A percentile compares a stretch with the other conserved stretches of the same genome.
Conservation (phyloP, 2,329 filamentous ascomycete species). For the Nemania bipapillata region DNA sequence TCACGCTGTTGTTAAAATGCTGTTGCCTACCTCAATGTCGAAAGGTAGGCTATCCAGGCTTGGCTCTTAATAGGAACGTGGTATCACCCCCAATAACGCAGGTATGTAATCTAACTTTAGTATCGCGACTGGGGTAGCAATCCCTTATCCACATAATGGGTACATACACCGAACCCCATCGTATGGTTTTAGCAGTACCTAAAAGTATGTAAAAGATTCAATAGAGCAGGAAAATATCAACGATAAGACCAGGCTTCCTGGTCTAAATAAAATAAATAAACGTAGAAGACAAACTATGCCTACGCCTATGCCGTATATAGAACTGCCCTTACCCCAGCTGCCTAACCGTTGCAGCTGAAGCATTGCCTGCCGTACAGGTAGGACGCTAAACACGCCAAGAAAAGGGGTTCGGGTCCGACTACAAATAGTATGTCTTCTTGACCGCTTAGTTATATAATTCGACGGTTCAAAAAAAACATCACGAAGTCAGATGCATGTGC, state of each 20-base stretch:
- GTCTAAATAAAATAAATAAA: background rate
- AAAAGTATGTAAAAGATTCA: background rate
- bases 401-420: background rate
- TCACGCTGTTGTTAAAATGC: constrained; percentile 8
- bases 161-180: background rate
- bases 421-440: too few species aligned
- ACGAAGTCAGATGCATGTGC: too few species aligned
- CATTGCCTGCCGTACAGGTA: background rate
- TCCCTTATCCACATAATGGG: background rate
- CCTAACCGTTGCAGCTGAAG: background rate
- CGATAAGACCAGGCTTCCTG: too few species aligned
- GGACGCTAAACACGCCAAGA: constrained; percentile 5
- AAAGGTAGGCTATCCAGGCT: too few species aligned
- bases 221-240: background rate
- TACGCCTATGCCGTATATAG: background rate
- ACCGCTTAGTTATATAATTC: background rate
- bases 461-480: background rate
- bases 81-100: background rate
- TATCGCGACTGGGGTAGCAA: background rate
- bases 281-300: too few species aligned
- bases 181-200: background rate
- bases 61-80: background rate
- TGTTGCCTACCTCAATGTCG: constrained; percentile 4
- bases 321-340: background rate
- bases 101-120: background rate